A percentile compares a stretch with the other conserved stretches of the same genome.
Conservation (phyloP, 2,329 filamentous ascomycete species). For the Mollisiaceae sp. region DNA sequence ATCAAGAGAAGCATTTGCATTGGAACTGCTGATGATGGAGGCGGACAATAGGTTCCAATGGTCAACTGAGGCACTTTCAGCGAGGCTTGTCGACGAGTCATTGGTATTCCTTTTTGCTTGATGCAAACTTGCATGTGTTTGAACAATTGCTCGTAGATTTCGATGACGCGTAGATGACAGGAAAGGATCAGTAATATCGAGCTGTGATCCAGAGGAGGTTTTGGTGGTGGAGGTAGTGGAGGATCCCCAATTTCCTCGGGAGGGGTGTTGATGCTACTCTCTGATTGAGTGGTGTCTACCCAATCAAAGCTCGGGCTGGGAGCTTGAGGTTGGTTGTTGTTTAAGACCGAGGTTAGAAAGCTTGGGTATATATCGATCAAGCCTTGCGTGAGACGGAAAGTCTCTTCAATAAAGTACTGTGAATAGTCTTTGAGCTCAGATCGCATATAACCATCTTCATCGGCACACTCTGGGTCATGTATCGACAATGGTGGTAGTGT, state of each 20-base stretch:
- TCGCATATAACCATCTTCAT: background rate
- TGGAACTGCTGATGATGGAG: constrained; percentile 22
- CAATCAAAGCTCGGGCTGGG: constrained; percentile 12
- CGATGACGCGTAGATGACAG: constrained; percentile 36
- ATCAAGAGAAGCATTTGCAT: constrained; percentile 36
- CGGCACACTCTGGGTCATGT: constrained; percentile 23
- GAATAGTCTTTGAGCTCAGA: constrained; percentile 8
- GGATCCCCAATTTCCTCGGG: background rate
- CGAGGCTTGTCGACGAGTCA: constrained; percentile 16
- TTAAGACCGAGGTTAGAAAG: constrained; percentile 28
- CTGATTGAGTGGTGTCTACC: background rate
- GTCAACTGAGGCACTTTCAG: constrained; percentile 20
- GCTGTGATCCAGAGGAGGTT: constrained; percentile 28
- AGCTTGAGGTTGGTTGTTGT: background rate
- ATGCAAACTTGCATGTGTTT: constrained; percentile 32
- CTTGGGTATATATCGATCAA: constrained; percentile 35
- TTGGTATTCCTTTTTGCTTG: constrained; percentile 17
- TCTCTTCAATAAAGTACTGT: constrained; percentile 28
- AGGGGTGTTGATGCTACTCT: background rate
- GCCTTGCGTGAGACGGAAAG: constrained; percentile 30
- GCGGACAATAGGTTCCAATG: constrained; percentile 32
- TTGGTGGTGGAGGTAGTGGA: background rate
- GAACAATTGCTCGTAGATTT: constrained; percentile 34
- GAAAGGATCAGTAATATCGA: constrained; percentile 35
- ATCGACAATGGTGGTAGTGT: constrained; percentile 33